Base-by-base conservation (phyloP, 306 rosid genomes). In the Cucurbita maxima region DNA sequence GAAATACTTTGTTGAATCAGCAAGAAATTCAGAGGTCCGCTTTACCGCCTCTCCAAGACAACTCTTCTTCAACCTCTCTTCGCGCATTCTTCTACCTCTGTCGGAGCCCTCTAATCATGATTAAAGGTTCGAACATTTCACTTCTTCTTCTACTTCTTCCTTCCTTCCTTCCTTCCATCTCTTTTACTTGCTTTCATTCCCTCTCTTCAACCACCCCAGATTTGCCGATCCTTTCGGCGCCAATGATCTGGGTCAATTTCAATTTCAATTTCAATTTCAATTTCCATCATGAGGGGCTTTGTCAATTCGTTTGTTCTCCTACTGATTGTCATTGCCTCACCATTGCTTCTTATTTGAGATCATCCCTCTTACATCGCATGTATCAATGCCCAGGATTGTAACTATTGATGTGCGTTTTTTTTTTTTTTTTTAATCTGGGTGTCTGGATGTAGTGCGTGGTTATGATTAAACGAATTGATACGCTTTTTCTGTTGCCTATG, bases 11-110 rank as follows among this genome's bases (percentile, higher is more conserved):
- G 59, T 70, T 48, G 74, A 70, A 51, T 70, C 74, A 61, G 50
- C 18, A n/a, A 45, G 57, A 58, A 59, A 70, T 45, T 84, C 75
- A 13, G 72, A 0, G 4, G 73, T 80, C 56, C 68, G 78, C 66
- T 68, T 87, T 84, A 76, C 96, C 96, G 78, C 81, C 79, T 78
- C 88, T 82, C 79, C 94, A 88, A 90, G 96, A 92, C 85, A 82
- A 55, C 83, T 81, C 81, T 67, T 66, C 15, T 72, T 68, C n/a
- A 73, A 58, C 18, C 77, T 36, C 57, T 36, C 53, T 63, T 64
- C 79, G 71, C 53, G 37, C 83, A 83, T 81, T 86, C 76, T 82
- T 72, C 79, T 45, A 69, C 25, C 76, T n/a, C 37, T 74, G 10
- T 55, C 79, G 43, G 45, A 52, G 37, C 30, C 64, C 83, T 75